These are phyloP conservation scores for Salix brachista DNA, from an alignment of 345 rosid genomes.

Conservation along the genomic window DNA sequence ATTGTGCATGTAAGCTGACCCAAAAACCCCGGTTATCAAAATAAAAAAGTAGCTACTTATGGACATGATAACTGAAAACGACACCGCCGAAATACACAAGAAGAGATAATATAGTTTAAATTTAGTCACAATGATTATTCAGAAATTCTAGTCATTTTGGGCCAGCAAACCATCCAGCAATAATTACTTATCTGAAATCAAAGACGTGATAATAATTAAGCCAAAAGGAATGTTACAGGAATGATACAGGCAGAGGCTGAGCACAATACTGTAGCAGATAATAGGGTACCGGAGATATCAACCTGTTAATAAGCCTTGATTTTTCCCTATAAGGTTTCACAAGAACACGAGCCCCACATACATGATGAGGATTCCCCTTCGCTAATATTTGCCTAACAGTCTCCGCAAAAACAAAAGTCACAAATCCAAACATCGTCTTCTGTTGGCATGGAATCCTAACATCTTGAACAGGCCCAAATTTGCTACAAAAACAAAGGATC, in stretches of 20 bases:
- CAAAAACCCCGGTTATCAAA: too few species aligned
- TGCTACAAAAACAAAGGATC: slow-evolving; percentile 35
- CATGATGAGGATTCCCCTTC: slow-evolving; percentile 91
- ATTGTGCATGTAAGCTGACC: too few species aligned
- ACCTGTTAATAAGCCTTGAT: slow-evolving; percentile 66
- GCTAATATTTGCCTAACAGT: slow-evolving; percentile 68
- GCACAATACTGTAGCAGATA: not conserved
- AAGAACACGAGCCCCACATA: slow-evolving; percentile 88
- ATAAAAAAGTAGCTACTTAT: not conserved
- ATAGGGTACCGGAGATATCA: not conserved
- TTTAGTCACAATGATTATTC: not conserved
- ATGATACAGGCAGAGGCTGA: not conserved
- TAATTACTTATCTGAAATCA: not conserved
- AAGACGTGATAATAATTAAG: not conserved
- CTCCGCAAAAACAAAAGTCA: slow-evolving; percentile 63
- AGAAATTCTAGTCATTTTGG: slow-evolving; percentile 8
- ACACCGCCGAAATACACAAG: slow-evolving; percentile 2
- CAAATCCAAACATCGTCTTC: slow-evolving; percentile 95
- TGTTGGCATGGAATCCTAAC: slow-evolving; percentile 96
- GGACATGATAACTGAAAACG: slow-evolving; percentile 10
- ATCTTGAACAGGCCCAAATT: slow-evolving; percentile 85
- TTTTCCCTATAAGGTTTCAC: slow-evolving; percentile 96
- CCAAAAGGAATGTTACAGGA: not conserved
- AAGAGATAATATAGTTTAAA: slow-evolving; percentile 16
- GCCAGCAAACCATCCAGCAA: not conserved